A percentile compares a stretch with the other conserved stretches of the same genome.
phyloP scores from a whole-genome alignment of 768 basidiomycete species.

The Antrodiella citrinella region DNA sequence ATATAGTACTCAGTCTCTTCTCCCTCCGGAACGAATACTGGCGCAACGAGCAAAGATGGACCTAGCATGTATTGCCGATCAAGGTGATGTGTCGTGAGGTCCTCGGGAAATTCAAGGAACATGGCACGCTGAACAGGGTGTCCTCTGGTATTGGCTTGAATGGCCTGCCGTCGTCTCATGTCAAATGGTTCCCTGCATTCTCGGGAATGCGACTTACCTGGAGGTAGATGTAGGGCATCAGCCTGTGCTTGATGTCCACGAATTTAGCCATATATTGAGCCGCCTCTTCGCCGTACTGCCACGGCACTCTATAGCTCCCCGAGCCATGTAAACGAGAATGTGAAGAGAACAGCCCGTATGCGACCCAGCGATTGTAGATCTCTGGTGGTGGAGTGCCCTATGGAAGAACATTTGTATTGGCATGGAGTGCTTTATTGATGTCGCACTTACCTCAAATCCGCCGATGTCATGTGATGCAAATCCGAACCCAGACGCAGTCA shows the following conservation, averaged over 20 bases:
- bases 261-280: slow-evolving; percentile 54
- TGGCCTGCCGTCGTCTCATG: slow-evolving; percentile 37
- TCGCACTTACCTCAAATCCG: slow-evolving; percentile 60
- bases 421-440: no score
- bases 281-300: slow-evolving; percentile 68
- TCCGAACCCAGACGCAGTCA: slow-evolving; percentile 62
- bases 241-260: slow-evolving; percentile 54
- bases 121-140: slow-evolving; percentile 56
- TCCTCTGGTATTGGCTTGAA: slow-evolving; percentile 41
- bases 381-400: slow-evolving; percentile 60
- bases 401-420: neutral
- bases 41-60: slow-evolving; percentile 51
- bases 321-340: slow-evolving; percentile 71
- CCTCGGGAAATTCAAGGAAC: slow-evolving; percentile 57
- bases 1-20: slow-evolving; percentile 55
- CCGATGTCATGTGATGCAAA: slow-evolving; percentile 74
- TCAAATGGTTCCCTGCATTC: no score
- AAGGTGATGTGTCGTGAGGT: slow-evolving; percentile 51
- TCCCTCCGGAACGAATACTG: slow-evolving; percentile 46
- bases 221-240: slow-evolving; percentile 69
- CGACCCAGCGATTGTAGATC: slow-evolving; percentile 71
- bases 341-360: slow-evolving; percentile 69
- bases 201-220: slow-evolving; percentile 33
- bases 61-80: slow-evolving; percentile 57
- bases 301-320: slow-evolving; percentile 68